Conservation (phyloP, 306 rosid genomes). For the Sicyos edulis region DNA sequence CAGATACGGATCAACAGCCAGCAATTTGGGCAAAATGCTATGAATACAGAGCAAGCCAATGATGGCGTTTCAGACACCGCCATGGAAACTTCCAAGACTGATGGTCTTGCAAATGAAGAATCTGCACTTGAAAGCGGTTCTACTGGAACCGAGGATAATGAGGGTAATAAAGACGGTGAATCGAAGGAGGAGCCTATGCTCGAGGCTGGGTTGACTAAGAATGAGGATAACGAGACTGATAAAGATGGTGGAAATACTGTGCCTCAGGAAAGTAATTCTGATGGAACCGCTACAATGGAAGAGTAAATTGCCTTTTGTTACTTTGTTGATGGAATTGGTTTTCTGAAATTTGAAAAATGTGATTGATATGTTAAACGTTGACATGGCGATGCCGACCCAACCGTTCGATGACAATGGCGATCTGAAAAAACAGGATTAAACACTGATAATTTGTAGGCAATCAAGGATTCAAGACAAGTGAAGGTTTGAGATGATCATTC, state of each 20-base stretch:
- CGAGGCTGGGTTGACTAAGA: conserved; percentile 19
- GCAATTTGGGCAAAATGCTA: conserved; percentile 3
- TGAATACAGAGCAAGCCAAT: conserved; percentile 14
- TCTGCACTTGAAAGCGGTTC: conserved; percentile 5
- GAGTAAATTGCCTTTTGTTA: conserved; percentile 11
- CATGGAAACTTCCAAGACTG: conserved; percentile 10
- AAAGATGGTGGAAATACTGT: conserved; percentile 15
- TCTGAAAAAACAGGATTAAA: neutral
- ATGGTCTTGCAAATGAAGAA: conserved; percentile 13
- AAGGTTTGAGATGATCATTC: conserved; percentile 1
- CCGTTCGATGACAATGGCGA: neutral
- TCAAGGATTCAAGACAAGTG: neutral
- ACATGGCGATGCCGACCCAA: neutral
- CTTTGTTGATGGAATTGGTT: neutral
- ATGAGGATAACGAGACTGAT: neutral
- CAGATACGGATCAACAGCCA: conserved; percentile 21
- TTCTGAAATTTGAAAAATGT: neutral
- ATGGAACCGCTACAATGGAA: conserved; percentile 19
- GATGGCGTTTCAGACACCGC: conserved; percentile 6
- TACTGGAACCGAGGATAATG: conserved; percentile 16
- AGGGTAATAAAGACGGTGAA: neutral
- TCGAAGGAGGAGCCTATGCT: neutral
- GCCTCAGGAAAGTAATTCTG: conserved; percentile 21
- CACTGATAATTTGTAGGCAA: neutral
- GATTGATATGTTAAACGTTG: neutral